Evolutionary conservation across 306 rosid species (phyloP).

Genomic region (Gastrolobium villosum): DNA sequence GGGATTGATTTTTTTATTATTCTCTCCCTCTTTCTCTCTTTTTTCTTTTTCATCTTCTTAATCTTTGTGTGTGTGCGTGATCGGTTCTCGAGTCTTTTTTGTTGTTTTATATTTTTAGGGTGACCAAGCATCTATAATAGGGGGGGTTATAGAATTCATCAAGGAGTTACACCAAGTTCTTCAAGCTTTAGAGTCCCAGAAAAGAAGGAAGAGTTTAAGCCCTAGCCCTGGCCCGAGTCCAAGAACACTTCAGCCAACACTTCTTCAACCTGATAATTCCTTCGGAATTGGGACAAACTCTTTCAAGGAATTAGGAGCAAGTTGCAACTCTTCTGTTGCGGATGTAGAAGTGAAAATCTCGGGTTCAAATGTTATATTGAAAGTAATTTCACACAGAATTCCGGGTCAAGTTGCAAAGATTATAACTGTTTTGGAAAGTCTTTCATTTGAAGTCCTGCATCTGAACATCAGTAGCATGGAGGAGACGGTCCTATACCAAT

Average conservation of each 20-base stretch:
- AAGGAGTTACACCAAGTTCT: conserved; percentile 93
- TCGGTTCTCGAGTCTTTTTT: neutral
- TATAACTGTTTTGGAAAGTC: conserved; percentile 73
- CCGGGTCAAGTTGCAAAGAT: conserved; percentile 78
- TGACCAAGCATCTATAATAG: conserved; percentile 97
- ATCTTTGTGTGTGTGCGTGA: conserved; percentile 10
- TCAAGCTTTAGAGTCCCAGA: conserved; percentile 84
- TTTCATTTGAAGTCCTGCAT: conserved; percentile 90
- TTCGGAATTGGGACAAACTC: conserved; percentile 43
- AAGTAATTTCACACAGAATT: conserved; percentile 67
- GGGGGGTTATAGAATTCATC: conserved; percentile 92
- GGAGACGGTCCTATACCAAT: conserved; percentile 82
- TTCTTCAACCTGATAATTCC: conserved; percentile 46
- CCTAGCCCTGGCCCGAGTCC: conserved; percentile 85
- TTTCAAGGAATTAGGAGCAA: conserved; percentile 75
- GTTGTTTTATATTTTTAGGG: conserved; percentile 56
- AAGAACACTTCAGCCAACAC: conserved; percentile 35
- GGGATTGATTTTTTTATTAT: neutral
- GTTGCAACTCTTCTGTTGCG: conserved; percentile 87
- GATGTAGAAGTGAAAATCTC: conserved; percentile 94
- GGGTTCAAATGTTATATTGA: conserved; percentile 82
- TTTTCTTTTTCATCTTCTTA: neutral
- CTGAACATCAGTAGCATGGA: conserved; percentile 94
- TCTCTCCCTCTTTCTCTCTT: neutral
- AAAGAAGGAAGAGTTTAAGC: conserved; percentile 91